Conservation (phyloP, 176 grass and related monocot species). For the Avena insularis region DNA sequence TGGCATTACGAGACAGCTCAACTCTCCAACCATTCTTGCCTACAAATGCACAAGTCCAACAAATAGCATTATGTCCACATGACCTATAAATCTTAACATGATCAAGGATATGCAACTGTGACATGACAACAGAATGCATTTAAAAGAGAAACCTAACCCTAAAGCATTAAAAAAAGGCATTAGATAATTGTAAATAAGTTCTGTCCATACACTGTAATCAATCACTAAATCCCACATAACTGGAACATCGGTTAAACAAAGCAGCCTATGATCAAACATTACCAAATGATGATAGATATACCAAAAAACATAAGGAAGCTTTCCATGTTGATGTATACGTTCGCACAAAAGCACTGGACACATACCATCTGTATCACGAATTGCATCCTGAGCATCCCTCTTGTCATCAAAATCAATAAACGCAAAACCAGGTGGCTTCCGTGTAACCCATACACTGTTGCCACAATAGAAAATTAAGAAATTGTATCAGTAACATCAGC, state of each 20-base stretch:
- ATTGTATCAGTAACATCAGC: background rate
- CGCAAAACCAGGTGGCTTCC: conserved; percentile 92
- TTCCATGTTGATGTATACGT: background rate
- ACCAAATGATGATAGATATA: background rate
- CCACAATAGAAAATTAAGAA: conserved; percentile 21
- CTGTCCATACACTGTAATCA: background rate
- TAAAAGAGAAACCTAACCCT: background rate
- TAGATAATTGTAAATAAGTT: background rate
- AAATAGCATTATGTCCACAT: background rate
- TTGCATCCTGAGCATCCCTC: conserved; percentile 90
- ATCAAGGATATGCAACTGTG: background rate
- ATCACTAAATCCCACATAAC: background rate
- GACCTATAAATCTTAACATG: background rate
- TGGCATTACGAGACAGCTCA: conserved; percentile 69
- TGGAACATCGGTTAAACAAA: background rate
- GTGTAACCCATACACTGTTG: conserved; percentile 91
- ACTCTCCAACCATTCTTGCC: conserved; percentile 93
- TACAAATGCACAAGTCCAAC: conserved; percentile 28
- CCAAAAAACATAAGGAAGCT: background rate
- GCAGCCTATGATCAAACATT: background rate
- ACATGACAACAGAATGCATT: background rate
- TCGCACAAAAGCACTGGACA: background rate
- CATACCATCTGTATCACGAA: conserved; percentile 86
- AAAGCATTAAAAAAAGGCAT: background rate
- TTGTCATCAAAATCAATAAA: conserved; percentile 95